These are phyloP conservation scores for Fistulifera solaris DNA, from an alignment of 108 stramenopile genomes.

Conservation along the genomic window DNA sequence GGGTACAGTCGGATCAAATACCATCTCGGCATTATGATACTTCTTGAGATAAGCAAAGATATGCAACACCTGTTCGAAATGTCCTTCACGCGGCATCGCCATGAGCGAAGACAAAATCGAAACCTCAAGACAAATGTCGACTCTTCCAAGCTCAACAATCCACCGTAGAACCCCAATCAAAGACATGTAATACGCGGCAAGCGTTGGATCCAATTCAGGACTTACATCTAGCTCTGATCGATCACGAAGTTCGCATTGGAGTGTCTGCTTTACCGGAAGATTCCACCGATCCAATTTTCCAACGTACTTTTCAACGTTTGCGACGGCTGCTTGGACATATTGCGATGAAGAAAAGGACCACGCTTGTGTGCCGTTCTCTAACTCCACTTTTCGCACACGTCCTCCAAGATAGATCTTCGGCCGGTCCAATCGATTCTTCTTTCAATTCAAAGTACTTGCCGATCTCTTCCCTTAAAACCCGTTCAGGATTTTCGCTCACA, in stretches of 20 bases:
- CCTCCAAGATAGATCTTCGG: constrained; percentile 36
- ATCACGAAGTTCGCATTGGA: constrained; percentile 8
- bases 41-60: constrained; percentile 17
- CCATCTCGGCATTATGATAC: constrained; percentile 31
- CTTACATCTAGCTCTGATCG: constrained; percentile 24
- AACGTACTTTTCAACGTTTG: constrained; percentile 23
- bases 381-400: constrained; percentile 11
- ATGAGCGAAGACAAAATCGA: constrained; percentile 16
- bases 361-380: constrained; percentile 20
- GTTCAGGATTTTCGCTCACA: constrained; percentile 7
- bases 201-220: constrained; percentile 5
- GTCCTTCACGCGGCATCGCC: constrained; percentile 20
- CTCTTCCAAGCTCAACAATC: constrained; percentile 22
- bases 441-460: constrained; percentile 28
- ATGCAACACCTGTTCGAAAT: constrained; percentile 6
- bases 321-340: constrained; percentile 21
- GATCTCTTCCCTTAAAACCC: constrained; percentile 18
- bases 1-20: constrained; percentile 35
- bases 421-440: constrained; percentile 23
- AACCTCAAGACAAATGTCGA: constrained; percentile 18
- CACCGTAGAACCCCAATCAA: constrained; percentile 19
- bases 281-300: neutral
- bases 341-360: constrained; percentile 28
- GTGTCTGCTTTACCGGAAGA: neutral
- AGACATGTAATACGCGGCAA: constrained; percentile 1